A percentile compares a stretch with the other conserved stretches of the same genome.
phyloP scores from a whole-genome alignment of 306 rosid genomes.

The Dryas octopetala region DNA sequence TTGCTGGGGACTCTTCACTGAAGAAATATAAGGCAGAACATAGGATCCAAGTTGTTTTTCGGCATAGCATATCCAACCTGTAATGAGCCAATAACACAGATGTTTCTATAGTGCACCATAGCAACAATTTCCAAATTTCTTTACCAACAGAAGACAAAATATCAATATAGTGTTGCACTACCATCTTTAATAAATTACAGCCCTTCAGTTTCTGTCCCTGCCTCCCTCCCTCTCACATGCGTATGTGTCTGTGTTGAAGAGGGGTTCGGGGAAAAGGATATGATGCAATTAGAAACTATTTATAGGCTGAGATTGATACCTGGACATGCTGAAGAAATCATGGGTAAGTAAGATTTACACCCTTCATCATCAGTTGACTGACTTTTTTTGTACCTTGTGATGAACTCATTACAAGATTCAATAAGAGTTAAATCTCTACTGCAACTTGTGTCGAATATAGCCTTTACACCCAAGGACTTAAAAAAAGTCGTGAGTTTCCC shows the following conservation, averaged over 20 bases:
- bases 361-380: constrained; percentile 46
- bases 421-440: constrained; percentile 81
- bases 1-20: constrained; percentile 94
- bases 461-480: constrained; percentile 88
- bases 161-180: not conserved
- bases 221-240: not conserved
- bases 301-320: constrained; percentile 46
- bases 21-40: constrained; percentile 78
- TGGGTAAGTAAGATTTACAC: constrained; percentile 56
- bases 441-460: constrained; percentile 87
- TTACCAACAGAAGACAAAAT: not conserved
- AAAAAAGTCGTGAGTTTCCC: constrained; percentile 72
- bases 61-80: constrained; percentile 99
- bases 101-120: not conserved
- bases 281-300: constrained; percentile 10
- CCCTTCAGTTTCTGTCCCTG: not conserved
- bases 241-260: not conserved
- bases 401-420: constrained; percentile 84
- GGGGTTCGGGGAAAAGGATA: not conserved
- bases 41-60: constrained; percentile 92
- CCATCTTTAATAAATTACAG: not conserved
- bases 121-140: not conserved
- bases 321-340: constrained; percentile 99
- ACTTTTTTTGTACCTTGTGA: constrained; percentile 61
- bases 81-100: not conserved